Evolutionary conservation across 129 eudicot species (phyloP), one percentile per base, ranked within the genome.

Genomic region (Flaveria sonorensis): DNA sequence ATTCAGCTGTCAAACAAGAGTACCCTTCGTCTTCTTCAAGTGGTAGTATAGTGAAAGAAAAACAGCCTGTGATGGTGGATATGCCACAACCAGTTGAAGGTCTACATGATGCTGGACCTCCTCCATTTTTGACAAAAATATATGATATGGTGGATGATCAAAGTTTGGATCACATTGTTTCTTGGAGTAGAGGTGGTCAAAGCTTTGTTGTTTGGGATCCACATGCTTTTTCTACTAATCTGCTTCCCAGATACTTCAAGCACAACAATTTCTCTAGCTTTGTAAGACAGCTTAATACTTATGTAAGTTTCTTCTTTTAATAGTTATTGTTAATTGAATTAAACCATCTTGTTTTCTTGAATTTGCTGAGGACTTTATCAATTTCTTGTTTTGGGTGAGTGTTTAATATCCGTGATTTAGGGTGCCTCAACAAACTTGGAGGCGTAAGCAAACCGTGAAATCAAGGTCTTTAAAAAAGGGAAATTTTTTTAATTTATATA

Each of bases 141-240:
- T 93, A 87, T 76, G 92, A 93, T 10, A 85, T 93, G 32, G 96
- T 93, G 12, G 95, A 87, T 72, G 92, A 93, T 87, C 85, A 76
- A 7, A 82, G 32, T 18, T 81, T 92, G 6, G 81, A 87, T 79
- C 73, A 74, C 59, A 71, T 87, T 61, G 88, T 93, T 51, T 90
- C 91, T 45, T 93, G 98, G 98, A 81, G 84, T 64, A 75, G 82
- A 90, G 91, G 87, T 64, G 86, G 89, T 68, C 86, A 88, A 20
- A 90, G 95, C 82, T 93, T 93, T 81, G 86, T 93, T 70, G 90
- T 93, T 59, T 85, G 95, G 98, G 95, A 93, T 79, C 95, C 98
- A 73, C 92, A 88, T 74, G 72, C 81, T 42, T 93, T 93, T 55
- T 85, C 97, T 42, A 64, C 68, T 68, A 60, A 80, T 82, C 84